Percentiles rank a stretch among this genome's conserved stretches.
Conservation (phyloP, 192 early-diverging fungal species). For the Chytriomyces sp. region DNA sequence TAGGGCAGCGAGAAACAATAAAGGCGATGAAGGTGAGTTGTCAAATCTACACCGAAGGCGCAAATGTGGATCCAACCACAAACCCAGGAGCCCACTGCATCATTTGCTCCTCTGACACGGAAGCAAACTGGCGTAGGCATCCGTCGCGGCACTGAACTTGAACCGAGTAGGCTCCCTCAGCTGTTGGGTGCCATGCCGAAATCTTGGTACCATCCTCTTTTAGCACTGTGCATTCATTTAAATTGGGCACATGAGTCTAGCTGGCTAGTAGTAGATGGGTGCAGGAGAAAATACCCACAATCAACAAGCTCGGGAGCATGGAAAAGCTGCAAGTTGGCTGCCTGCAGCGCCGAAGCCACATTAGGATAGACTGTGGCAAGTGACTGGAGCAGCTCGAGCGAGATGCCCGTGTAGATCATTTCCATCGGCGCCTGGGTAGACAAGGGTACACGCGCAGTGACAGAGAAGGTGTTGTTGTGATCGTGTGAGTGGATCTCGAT, state of each 20-base stretch:
- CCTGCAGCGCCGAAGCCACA: neutral
- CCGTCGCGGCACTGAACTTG: constrained; percentile 10
- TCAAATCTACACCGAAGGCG: no score
- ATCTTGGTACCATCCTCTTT: constrained; percentile 10
- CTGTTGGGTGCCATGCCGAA: constrained; percentile 12
- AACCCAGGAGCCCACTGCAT: neutral
- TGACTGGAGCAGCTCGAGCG: neutral
- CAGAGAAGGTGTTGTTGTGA: constrained; percentile 19
- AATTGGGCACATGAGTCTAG: neutral
- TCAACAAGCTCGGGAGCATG: constrained; percentile 15
- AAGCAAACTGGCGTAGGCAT: neutral
- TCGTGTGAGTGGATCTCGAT: constrained; percentile 10
- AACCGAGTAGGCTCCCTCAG: neutral
- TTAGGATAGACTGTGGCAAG: constrained; percentile 4
- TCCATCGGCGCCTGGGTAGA: neutral
- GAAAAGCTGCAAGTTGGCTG: neutral
- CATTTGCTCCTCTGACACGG: constrained; percentile 22
- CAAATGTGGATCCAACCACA: constrained; percentile 3
- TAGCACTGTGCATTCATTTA: constrained; percentile 1
- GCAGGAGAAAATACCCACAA: neutral
- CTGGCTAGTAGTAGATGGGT: neutral
- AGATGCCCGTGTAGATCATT: constrained; percentile 21
- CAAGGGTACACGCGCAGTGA: constrained; percentile 5
- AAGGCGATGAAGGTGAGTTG: no score
- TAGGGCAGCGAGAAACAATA: no score